A percentile compares a stretch with the other conserved stretches of the same genome.
These are phyloP conservation scores for Talaromyces marneffei DNA, from an alignment of 2,329 filamentous ascomycete species.

Conservation along the genomic window DNA sequence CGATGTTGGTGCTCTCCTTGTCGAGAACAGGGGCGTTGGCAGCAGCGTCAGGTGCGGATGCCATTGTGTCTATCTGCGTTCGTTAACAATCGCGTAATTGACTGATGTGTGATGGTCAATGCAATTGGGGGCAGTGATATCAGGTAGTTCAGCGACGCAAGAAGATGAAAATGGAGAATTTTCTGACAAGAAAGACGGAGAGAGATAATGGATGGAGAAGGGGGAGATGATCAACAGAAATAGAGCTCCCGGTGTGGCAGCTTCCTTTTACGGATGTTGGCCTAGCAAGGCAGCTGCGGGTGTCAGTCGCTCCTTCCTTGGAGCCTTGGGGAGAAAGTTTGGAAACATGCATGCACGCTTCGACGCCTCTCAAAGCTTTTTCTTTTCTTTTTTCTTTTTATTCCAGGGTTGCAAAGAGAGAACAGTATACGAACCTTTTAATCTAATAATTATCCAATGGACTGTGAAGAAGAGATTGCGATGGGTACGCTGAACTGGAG, in stretches of 20 bases:
- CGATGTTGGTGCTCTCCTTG: slow-evolving; percentile 10
- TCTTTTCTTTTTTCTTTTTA: neutral
- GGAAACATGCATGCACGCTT: neutral
- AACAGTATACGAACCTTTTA: neutral
- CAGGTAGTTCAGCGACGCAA: neutral
- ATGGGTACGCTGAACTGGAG: neutral
- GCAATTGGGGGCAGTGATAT: neutral
- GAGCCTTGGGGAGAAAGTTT: too few relatives aligned
- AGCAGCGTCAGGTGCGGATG: neutral
- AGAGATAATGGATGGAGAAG: neutral
- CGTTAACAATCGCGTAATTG: neutral
- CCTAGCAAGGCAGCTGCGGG: neutral
- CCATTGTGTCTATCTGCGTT: neutral
- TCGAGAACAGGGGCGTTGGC: neutral
- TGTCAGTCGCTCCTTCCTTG: neutral
- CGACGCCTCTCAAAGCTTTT: neutral
- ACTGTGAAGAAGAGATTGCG: too few relatives aligned
- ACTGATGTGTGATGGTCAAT: neutral
- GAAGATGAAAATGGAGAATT: neutral
- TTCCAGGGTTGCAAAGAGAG: neutral
- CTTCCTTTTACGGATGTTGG: neutral
- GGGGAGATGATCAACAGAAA: neutral
- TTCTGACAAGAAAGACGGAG: neutral
- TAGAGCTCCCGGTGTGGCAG: neutral
- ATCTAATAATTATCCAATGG: neutral